phyloP scores from a whole-genome alignment of 768 basidiomycete genomes.

The Hydnomerulius pinastri region DNA sequence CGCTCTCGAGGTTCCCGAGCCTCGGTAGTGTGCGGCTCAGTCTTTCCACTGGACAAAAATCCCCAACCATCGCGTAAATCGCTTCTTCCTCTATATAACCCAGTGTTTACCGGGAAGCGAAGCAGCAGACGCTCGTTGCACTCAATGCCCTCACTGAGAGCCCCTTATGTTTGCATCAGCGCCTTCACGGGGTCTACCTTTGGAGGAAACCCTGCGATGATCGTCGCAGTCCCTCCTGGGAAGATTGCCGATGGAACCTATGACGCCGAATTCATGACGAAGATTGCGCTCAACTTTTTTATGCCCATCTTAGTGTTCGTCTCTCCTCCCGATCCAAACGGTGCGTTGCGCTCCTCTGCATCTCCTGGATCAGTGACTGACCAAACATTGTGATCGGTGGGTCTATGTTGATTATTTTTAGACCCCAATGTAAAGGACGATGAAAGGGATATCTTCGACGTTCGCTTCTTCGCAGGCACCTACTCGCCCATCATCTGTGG shows the following conservation, averaged over 20 bases:
- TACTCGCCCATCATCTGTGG: conserved; percentile 40
- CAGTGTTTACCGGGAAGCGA: too few species aligned
- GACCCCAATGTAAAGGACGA: conserved; percentile 13
- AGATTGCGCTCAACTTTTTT: conserved; percentile 44
- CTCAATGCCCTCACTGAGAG: background rate
- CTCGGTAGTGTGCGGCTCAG: too few species aligned
- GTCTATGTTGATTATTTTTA: too few species aligned
- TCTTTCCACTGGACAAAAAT: too few species aligned
- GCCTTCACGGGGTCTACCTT: conserved; percentile 44
- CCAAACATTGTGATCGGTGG: too few species aligned
- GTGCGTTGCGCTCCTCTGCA: conserved; percentile 7
- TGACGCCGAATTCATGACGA: conserved; percentile 18
- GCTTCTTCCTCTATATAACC: too few species aligned
- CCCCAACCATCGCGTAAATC: too few species aligned
- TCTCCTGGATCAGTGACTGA: background rate
- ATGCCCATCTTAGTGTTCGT: conserved; percentile 44
- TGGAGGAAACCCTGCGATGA: conserved; percentile 46
- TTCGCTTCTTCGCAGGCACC: conserved; percentile 41
- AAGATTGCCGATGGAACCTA: conserved; percentile 6
- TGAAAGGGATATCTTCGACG: conserved; percentile 27
- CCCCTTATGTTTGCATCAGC: conserved; percentile 36
- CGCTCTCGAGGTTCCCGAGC: too few species aligned
- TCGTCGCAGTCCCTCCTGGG: conserved; percentile 28
- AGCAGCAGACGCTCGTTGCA: too few species aligned
- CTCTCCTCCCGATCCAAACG: conserved; percentile 21